phyloP scores from a whole-genome alignment of 441 rosid species.

The Pelargonium fulgidum region DNA sequence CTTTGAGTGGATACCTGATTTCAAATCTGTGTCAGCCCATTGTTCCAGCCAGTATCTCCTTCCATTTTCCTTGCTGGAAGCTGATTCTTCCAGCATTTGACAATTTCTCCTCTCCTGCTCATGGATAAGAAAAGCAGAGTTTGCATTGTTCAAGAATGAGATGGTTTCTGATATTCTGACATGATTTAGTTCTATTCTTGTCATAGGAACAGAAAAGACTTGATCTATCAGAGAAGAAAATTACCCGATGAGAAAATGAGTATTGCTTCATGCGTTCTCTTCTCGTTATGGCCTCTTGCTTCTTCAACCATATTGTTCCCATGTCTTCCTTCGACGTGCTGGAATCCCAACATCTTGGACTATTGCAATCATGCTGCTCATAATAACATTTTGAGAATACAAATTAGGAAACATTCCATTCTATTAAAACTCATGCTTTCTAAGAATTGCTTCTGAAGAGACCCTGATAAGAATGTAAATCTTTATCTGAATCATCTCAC shows the following conservation, averaged over 20 bases:
- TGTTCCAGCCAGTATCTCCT: constrained; percentile 33
- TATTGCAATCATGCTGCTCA: constrained; percentile 34
- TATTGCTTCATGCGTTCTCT: constrained; percentile 76
- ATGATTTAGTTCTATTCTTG: neutral
- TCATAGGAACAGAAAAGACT: neutral
- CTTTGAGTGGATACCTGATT: constrained; percentile 22
- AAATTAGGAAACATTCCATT: no score
- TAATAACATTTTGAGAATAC: neutral
- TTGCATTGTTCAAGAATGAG: neutral
- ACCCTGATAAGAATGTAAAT: no score
- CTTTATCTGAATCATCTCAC: constrained; percentile 4
- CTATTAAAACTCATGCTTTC: neutral
- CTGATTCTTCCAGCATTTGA: constrained; percentile 36
- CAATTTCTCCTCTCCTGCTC: constrained; percentile 52
- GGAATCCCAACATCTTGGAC: constrained; percentile 52
- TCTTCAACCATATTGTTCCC: constrained; percentile 48
- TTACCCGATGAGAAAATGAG: constrained; percentile 72
- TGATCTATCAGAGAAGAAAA: neutral
- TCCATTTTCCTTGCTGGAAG: constrained; percentile 33
- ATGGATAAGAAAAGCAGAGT: neutral
- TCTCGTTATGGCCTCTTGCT: constrained; percentile 48
- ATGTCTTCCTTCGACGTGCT: constrained; percentile 54
- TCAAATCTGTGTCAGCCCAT: constrained; percentile 23
- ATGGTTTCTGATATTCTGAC: neutral
- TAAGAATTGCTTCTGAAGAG: neutral